These are phyloP conservation scores for Trematosphaeria pertusa DNA, from an alignment of 2,329 filamentous ascomycete species.

Conservation along the genomic window DNA sequence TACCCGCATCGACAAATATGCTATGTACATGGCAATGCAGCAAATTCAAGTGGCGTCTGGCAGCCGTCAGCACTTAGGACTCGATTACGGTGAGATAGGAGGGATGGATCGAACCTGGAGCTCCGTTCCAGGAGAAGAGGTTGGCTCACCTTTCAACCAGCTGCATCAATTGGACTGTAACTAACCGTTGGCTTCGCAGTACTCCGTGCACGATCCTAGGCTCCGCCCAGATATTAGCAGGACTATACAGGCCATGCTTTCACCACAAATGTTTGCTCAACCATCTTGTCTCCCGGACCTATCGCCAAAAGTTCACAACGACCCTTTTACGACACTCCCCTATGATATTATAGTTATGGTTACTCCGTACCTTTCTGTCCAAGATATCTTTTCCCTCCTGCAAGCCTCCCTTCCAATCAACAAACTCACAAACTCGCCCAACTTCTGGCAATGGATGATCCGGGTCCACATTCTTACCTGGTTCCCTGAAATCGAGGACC, in stretches of 20 bases:
- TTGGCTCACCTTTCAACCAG: not conserved
- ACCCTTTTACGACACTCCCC: constrained; percentile 19
- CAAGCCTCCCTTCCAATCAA: constrained; percentile 20
- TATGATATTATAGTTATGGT: constrained; percentile 20
- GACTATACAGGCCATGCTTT: not conserved
- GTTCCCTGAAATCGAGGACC: constrained; percentile 18
- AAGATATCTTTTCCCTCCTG: constrained; percentile 17
- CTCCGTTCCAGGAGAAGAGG: not conserved
- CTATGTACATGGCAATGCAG: not conserved
- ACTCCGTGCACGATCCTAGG: not conserved
- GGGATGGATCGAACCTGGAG: not conserved
- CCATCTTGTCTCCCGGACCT: not conserved
- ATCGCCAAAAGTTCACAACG: constrained; percentile 13
- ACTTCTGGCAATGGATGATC: constrained; percentile 25
- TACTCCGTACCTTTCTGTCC: constrained; percentile 9
- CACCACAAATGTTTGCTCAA: not conserved
- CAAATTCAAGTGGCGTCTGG: not conserved
- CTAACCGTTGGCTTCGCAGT: not conserved
- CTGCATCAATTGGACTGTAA: not conserved
- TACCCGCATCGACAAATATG: not conserved
- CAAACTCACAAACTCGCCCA: constrained; percentile 6
- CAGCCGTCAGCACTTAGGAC: not conserved
- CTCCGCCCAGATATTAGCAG: not conserved
- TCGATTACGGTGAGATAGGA: not conserved
- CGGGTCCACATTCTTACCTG: constrained; percentile 19